phyloP scores from a whole-genome alignment of 2,329 filamentous ascomycete species.

The Aspergillus tamarii region DNA sequence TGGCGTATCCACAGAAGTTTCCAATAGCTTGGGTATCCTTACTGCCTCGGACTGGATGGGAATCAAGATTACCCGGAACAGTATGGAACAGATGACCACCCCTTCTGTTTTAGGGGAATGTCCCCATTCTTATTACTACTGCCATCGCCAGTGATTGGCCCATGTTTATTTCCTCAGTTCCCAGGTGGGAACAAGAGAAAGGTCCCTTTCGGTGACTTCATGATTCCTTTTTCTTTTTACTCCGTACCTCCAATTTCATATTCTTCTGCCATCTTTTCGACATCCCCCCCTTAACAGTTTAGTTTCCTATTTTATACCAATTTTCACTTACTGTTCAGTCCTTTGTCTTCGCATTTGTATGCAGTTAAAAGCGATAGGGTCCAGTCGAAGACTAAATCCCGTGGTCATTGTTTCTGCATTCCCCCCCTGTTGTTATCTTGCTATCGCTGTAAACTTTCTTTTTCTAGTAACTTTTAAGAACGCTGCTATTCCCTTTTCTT shows the following conservation, averaged over 20 bases:
- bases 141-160: not conserved
- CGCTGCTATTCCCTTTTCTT: not conserved
- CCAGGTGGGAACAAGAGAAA: not conserved
- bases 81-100: slow-evolving; percentile 3
- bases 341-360: not conserved
- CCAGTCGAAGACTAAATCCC: not conserved
- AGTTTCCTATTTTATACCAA: not conserved
- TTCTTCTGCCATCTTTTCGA: not conserved
- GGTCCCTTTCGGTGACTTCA: not conserved
- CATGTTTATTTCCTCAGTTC: not conserved
- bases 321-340: not conserved
- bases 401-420: not conserved
- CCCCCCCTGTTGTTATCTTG: not conserved
- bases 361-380: not conserved
- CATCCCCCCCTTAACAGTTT: not conserved
- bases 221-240: not conserved
- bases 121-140: not conserved
- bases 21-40: slow-evolving; percentile 6
- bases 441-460: not conserved
- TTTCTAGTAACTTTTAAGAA: not conserved
- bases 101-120: not conserved
- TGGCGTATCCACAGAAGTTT: slow-evolving; percentile 4
- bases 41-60: slow-evolving; percentile 4
- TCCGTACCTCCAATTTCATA: not conserved
- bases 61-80: not conserved